phyloP scores from a whole-genome alignment of 1,284 basidiomycete species.

The Moesziomyces sp. region DNA sequence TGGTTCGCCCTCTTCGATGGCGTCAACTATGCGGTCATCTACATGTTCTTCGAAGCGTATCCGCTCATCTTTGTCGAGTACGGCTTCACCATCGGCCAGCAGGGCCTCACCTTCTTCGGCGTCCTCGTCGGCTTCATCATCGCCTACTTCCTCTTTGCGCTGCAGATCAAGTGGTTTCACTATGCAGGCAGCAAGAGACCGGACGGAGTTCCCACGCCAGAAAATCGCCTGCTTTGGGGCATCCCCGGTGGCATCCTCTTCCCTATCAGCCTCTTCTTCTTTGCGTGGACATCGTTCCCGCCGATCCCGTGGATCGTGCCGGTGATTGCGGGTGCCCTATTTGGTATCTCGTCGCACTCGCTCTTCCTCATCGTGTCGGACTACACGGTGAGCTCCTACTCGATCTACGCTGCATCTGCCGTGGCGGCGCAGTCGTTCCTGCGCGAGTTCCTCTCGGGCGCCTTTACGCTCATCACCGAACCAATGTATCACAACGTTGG shows the following conservation, averaged over 20 bases:
- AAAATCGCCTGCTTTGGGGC: conserved; percentile 47
- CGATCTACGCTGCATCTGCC: conserved; percentile 54
- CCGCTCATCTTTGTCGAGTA: conserved; percentile 67
- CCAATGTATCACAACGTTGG: conserved; percentile 52
- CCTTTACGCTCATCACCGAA: conserved; percentile 48
- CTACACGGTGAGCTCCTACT: conserved; percentile 54
- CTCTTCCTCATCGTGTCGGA: conserved; percentile 60
- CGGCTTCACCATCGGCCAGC: conserved; percentile 40
- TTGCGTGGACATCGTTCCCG: conserved; percentile 58
- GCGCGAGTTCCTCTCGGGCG: conserved; percentile 49
- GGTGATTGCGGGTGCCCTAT: conserved; percentile 42
- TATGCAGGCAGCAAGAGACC: conserved; percentile 35
- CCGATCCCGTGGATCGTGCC: conserved; percentile 55
- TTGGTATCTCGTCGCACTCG: conserved; percentile 55
- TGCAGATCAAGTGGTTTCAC: conserved; percentile 35
- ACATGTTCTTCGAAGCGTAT: conserved; percentile 68
- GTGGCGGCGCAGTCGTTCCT: conserved; percentile 56
- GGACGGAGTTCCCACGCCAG: conserved; percentile 33
- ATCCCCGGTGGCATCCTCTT: conserved; percentile 42
- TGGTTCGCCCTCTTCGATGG: conserved; percentile 61
- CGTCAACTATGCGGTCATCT: conserved; percentile 64
- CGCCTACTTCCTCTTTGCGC: conserved; percentile 36
- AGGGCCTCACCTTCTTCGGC: conserved; percentile 54
- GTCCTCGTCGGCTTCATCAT: conserved; percentile 47
- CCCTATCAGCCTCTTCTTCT: conserved; percentile 53